These are phyloP conservation scores for Mycena galericulata DNA, from an alignment of 768 basidiomycete genomes.

Conservation along the genomic window DNA sequence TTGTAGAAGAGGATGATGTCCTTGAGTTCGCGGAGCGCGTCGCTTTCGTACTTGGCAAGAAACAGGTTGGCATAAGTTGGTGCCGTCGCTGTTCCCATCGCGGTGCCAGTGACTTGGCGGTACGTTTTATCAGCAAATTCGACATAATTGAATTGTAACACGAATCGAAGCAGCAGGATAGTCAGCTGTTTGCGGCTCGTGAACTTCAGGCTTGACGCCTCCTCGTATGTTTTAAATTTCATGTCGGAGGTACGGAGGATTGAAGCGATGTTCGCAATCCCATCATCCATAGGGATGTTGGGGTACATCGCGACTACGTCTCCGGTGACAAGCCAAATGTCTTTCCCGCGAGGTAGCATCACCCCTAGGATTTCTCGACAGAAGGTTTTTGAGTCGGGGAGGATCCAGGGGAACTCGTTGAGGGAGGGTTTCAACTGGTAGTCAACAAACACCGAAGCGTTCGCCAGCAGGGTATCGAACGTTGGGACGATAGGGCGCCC, in stretches of 20 bases:
- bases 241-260: slow-evolving; percentile 12
- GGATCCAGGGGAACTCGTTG: background rate
- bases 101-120: slow-evolving; percentile 26
- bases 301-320: background rate
- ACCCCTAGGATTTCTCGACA: too few relatives aligned
- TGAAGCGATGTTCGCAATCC: background rate
- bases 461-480: background rate
- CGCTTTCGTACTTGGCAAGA: slow-evolving; percentile 22
- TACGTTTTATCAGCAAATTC: slow-evolving; percentile 12
- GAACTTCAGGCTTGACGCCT: slow-evolving; percentile 8
- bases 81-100: slow-evolving; percentile 31
- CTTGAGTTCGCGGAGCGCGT: slow-evolving; percentile 16
- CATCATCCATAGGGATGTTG: slow-evolving; percentile 1
- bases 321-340: background rate
- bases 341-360: too few relatives aligned
- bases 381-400: too few relatives aligned
- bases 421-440: slow-evolving; percentile 2
- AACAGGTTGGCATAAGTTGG: slow-evolving; percentile 35
- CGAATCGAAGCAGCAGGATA: slow-evolving; percentile 21
- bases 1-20: slow-evolving; percentile 24
- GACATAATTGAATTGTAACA: slow-evolving; percentile 31
- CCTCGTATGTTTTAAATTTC: slow-evolving; percentile 3
- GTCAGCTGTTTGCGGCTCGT: slow-evolving; percentile 17
- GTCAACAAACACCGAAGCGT: background rate
- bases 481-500: background rate